Evolutionary conservation across 495 filamentous ascomycete species (phyloP), one percentile per base, ranked within the genome.

Genomic region (Hypoxylon crocopeplum): DNA sequence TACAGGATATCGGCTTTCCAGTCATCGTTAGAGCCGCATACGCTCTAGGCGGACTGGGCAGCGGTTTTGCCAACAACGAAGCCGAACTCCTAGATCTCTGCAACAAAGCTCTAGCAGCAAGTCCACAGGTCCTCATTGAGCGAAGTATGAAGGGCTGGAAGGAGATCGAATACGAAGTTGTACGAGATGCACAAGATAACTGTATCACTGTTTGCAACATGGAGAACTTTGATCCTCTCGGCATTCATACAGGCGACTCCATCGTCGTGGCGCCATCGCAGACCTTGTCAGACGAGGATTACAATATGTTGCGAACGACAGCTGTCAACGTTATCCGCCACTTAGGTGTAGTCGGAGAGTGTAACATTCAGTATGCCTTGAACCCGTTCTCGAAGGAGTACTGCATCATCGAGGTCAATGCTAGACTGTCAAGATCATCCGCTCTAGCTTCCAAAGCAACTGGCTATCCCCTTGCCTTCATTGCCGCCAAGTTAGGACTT

Each of bases 131-230:
- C 4, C 79, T 98, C 25, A 93, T 98, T 57, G 94, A 98, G 77
- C 85, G 89, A 71, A 96, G 91, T 76, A 98, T 98, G 94, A 98
- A 98, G 75, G 94, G 94, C 39, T 98, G 94, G 94, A 98, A 98
- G 75, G 94, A 98, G 72, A 92, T 97, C 48, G 94, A 98, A 69
- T 98, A 98, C 73, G 94, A 98, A 62, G 94, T 98, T 41, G 94
- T 98, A 29, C 89, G 94, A 59, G 94, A 98, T 82, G 90, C 86
- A 34, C 85, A 90, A 53, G 92, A 98, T 77, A 98, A 98, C 82
- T 98, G 94, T 76, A 98, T 98, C 72, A 98, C 94, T 5, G 94
- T 98, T 59, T 98, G 94, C 78, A 98, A 98, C 79, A 98, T 98
- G 94, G 94, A 98, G 76, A 98, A 98, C 74, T 98, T 98, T 62